phyloP scores from a whole-genome alignment of 768 basidiomycete genomes.

The Hortiboletus campestris region DNA sequence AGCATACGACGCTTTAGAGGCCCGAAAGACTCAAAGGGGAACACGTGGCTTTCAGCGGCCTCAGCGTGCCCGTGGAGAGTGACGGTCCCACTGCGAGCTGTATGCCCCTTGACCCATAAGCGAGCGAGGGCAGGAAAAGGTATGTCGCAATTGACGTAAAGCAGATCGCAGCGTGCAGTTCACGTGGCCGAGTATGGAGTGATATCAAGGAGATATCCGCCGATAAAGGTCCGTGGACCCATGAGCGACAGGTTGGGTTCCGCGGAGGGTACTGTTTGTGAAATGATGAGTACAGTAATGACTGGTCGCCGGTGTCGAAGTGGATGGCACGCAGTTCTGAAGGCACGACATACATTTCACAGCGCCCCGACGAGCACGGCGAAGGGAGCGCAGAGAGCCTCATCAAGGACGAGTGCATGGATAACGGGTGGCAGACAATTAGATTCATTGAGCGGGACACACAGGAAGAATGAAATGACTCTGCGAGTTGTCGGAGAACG shows the following conservation, averaged over 20 bases:
- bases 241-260: background rate
- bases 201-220: conserved; percentile 27
- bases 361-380: conserved; percentile 23
- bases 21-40: conserved; percentile 13
- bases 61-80: conserved; percentile 31
- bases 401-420: conserved; percentile 21
- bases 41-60: conserved; percentile 13
- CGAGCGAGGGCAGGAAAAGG: conserved; percentile 31
- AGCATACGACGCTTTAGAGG: conserved; percentile 11
- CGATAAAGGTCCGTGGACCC: conserved; percentile 29
- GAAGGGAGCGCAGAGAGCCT: conserved; percentile 7
- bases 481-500: conserved; percentile 23
- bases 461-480: conserved; percentile 27
- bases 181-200: conserved; percentile 15
- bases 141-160: conserved; percentile 31
- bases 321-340: background rate
- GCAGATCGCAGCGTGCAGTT: conserved; percentile 19
- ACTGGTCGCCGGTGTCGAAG: background rate
- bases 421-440: conserved; percentile 30
- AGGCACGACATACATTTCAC: conserved; percentile 1
- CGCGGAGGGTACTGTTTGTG: background rate
- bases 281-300: background rate
- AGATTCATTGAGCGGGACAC: conserved; percentile 25
- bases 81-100: conserved; percentile 11
- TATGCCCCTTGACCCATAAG: conserved; percentile 29